These are phyloP conservation scores for Fragaria nilgerrensis DNA, from an alignment of 306 rosid species.

Conservation along the genomic window DNA sequence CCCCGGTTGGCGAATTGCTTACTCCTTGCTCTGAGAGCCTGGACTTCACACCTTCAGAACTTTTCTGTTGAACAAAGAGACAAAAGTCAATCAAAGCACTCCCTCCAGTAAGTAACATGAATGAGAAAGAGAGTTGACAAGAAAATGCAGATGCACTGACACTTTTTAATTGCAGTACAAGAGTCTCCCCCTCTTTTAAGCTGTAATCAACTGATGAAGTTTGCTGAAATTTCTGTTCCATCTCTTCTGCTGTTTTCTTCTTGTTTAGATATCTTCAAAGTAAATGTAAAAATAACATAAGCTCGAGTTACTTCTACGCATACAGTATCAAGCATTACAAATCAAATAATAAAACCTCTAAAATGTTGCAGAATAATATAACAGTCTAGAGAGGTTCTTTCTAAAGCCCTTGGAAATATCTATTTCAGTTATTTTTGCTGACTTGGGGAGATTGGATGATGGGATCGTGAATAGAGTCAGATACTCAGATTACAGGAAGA, in stretches of 20 bases:
- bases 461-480: background rate
- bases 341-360: constrained; percentile 2
- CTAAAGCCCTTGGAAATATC: background rate
- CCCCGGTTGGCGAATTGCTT: constrained; percentile 44
- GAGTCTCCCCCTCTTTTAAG: constrained; percentile 91
- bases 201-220: constrained; percentile 85
- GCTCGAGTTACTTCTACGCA: constrained; percentile 8
- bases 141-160: constrained; percentile 40
- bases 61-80: constrained; percentile 50
- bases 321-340: background rate
- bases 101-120: background rate
- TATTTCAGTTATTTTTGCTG: background rate
- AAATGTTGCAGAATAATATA: constrained; percentile 11
- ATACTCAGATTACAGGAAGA: background rate
- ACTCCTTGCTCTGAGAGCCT: constrained; percentile 55
- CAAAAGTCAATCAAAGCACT: constrained; percentile 10
- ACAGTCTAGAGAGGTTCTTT: background rate
- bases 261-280: constrained; percentile 73
- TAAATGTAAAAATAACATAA: constrained; percentile 19
- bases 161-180: constrained; percentile 76
- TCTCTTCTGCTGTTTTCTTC: constrained; percentile 95
- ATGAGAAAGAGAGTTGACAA: constrained; percentile 5
- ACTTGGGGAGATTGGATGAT: background rate
- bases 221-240: constrained; percentile 89
- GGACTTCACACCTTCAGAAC: constrained; percentile 51